Evolutionary conservation across 2,329 filamentous ascomycete genomes (phyloP).

Genomic region (Pestalotiopsis fici): DNA sequence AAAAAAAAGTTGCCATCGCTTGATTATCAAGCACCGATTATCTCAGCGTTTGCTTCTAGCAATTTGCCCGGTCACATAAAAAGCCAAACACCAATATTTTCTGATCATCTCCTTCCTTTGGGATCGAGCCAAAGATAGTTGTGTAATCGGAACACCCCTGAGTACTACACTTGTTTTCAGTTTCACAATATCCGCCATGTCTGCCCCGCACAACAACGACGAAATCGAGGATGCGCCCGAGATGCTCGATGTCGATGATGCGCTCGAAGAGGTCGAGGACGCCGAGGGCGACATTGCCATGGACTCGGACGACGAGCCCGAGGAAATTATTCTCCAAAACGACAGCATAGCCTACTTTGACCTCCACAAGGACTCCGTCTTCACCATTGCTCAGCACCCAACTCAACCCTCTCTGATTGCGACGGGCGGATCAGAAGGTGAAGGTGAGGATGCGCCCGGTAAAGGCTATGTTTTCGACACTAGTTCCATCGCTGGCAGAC

Average conservation of each 20-base stretch:
- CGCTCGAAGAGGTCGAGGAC: constrained; percentile 67
- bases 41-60: neutral
- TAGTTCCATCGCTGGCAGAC: constrained; percentile 60
- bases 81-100: neutral
- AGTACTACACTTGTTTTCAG: neutral
- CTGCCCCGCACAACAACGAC: constrained; percentile 39
- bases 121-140: neutral
- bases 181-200: constrained; percentile 22
- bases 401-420: constrained; percentile 75
- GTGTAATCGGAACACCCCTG: neutral
- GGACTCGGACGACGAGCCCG: constrained; percentile 68
- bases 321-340: constrained; percentile 82
- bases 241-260: constrained; percentile 77
- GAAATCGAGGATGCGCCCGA: constrained; percentile 60
- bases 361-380: constrained; percentile 85
- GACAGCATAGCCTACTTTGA: constrained; percentile 95
- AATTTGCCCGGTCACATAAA: neutral
- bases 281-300: constrained; percentile 73
- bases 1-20: constrained; percentile 6
- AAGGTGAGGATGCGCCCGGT: constrained; percentile 64
- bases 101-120: neutral
- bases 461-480: constrained; percentile 85
- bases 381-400: constrained; percentile 93
- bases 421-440: constrained; percentile 75
- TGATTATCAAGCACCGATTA: constrained; percentile 9